A percentile compares a stretch with the other conserved stretches of the same genome.
Conservation (phyloP, 2,329 filamentous ascomycete species). For the Cladophialophora yegresii region DNA sequence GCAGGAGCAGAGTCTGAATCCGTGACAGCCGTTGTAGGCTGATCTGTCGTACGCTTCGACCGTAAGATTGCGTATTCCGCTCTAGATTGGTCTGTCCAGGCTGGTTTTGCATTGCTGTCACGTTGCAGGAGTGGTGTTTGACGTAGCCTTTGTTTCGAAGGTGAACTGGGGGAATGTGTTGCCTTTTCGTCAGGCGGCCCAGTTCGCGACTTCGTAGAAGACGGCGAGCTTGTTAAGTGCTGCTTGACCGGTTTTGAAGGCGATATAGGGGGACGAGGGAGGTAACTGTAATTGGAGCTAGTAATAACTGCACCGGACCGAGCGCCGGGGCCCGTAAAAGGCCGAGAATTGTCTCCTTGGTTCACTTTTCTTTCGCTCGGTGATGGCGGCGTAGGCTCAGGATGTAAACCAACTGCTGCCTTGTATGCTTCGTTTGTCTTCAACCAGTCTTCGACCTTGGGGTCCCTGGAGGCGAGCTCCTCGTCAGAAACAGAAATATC, state of each 20-base stretch:
- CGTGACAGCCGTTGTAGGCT: background rate
- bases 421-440: slow-evolving; percentile 13
- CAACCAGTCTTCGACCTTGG: slow-evolving; percentile 29
- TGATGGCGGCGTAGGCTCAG: background rate
- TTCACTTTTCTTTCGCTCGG: slow-evolving; percentile 7
- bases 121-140: background rate
- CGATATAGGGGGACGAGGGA: background rate
- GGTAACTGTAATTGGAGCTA: background rate
- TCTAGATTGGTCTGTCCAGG: background rate
- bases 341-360: background rate
- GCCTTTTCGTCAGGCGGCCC: background rate
- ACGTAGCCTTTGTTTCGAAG: background rate
- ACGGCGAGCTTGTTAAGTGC: background rate
- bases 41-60: background rate
- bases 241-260: background rate
- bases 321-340: no score
- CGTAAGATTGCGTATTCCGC: slow-evolving; percentile 11
- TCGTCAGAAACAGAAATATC: background rate
- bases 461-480: background rate
- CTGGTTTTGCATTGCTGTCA: background rate
- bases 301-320: background rate
- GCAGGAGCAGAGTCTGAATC: background rate
- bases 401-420: background rate
- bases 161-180: background rate
- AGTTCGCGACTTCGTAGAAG: background rate